A percentile compares a stretch with the other conserved stretches of the same genome.
Evolutionary conservation across 73 alveolate species (phyloP).

Genomic region (Paramecium bursaria): DNA sequence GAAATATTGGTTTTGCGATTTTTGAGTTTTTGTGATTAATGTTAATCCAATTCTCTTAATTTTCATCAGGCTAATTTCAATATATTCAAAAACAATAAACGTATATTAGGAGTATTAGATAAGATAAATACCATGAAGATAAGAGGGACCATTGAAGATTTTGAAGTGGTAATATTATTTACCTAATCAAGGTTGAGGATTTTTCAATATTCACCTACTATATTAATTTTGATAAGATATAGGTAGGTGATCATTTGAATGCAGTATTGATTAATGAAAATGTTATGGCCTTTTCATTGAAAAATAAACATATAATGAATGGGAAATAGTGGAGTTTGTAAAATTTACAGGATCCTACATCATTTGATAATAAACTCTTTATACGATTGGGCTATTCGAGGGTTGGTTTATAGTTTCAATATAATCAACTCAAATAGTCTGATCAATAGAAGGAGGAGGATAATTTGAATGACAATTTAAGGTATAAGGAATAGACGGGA

Average conservation of each 20-base stretch:
- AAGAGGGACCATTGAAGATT: constrained; percentile 22
- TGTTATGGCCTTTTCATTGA: constrained; percentile 30
- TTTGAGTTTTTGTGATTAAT: constrained; percentile 47
- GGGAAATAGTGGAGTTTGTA: constrained; percentile 57
- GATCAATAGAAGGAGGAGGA: background rate
- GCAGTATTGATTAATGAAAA: constrained; percentile 27
- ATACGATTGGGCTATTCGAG: constrained; percentile 37
- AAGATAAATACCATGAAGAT: constrained; percentile 35
- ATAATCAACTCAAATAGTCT: background rate
- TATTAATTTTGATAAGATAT: constrained; percentile 27
- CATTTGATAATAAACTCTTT: constrained; percentile 42
- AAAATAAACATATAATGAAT: constrained; percentile 19
- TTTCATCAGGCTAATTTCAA: constrained; percentile 10
- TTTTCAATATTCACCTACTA: constrained; percentile 48
- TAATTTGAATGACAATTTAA: background rate
- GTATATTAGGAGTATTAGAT: background rate
- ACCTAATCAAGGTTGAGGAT: constrained; percentile 14
- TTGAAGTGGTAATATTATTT: constrained; percentile 11
- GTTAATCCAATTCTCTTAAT: background rate
- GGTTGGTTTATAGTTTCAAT: constrained; percentile 12
- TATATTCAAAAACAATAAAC: constrained; percentile 7
- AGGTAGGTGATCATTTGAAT: constrained; percentile 56
- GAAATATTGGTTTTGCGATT: constrained; percentile 18
- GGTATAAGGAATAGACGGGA: constrained; percentile 52
- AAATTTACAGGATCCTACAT: background rate